Evolutionary conservation across 495 filamentous ascomycete species (phyloP).

Genomic region (Cercophora scortea): DNA sequence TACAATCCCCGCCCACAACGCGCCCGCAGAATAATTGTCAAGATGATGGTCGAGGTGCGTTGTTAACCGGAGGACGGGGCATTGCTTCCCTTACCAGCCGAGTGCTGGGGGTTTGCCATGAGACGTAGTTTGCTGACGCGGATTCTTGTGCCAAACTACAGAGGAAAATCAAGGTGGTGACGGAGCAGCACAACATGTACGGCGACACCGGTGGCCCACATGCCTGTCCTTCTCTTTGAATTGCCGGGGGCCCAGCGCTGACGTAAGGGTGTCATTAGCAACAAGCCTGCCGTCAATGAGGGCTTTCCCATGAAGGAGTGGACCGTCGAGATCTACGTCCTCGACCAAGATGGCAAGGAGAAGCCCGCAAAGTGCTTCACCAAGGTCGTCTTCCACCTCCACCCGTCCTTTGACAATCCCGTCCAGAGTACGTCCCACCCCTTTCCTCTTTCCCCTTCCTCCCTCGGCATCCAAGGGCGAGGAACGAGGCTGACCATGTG

Average conservation of each 20-base stretch:
- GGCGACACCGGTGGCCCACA: slow-evolving; percentile 20
- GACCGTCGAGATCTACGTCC: slow-evolving; percentile 56
- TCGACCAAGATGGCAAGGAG: slow-evolving; percentile 55
- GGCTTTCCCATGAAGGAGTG: slow-evolving; percentile 85
- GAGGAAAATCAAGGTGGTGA: slow-evolving; percentile 84
- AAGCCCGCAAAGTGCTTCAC: slow-evolving; percentile 78
- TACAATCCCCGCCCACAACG: background rate
- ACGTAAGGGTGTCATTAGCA: slow-evolving; percentile 25
- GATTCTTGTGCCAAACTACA: slow-evolving; percentile 21
- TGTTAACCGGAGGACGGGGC: background rate
- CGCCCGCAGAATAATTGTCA: background rate
- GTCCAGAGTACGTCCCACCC: slow-evolving; percentile 62
- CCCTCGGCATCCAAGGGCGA: background rate
- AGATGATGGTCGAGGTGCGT: background rate
- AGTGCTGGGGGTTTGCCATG: background rate
- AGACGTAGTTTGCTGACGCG: slow-evolving; percentile 1
- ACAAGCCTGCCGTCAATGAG: slow-evolving; percentile 67
- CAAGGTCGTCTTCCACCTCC: slow-evolving; percentile 84
- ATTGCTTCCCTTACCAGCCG: background rate
- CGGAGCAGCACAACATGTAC: slow-evolving; percentile 82
- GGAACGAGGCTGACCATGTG: background rate
- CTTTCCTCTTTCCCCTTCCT: background rate
- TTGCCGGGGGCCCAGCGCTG: background rate
- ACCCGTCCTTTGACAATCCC: slow-evolving; percentile 83
- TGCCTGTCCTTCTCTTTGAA: background rate